Conservation (phyloP, 768 basidiomycete species). For the Boletus rufocinnamomeus region DNA sequence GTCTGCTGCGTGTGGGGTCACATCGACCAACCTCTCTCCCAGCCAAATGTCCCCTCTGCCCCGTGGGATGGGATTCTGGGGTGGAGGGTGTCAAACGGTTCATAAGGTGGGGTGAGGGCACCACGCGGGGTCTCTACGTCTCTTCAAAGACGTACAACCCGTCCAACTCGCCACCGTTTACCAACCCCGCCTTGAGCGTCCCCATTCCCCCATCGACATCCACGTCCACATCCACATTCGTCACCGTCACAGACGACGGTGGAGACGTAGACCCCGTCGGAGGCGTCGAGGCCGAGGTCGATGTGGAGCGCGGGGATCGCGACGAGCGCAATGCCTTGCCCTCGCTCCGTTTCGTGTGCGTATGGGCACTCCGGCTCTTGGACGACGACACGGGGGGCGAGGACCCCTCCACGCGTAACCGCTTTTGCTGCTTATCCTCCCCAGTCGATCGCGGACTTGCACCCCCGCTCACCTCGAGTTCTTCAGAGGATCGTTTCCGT, state of each 20-base stretch:
- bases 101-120: neutral
- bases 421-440: conserved; percentile 30
- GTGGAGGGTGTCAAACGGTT: conserved; percentile 3
- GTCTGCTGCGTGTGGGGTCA: neutral
- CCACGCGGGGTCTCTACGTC: conserved; percentile 3
- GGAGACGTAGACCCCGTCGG: conserved; percentile 20
- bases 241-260: conserved; percentile 24
- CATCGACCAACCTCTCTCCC: neutral
- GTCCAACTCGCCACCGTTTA: conserved; percentile 34
- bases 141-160: conserved; percentile 36
- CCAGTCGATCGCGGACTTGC: conserved; percentile 13
- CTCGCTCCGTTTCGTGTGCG: neutral
- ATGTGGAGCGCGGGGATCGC: conserved; percentile 14
- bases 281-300: conserved; percentile 10
- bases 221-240: conserved; percentile 21
- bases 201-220: conserved; percentile 22
- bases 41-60: conserved; percentile 9
- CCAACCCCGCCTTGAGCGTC: conserved; percentile 29
- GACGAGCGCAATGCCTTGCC: neutral
- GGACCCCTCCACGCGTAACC: conserved; percentile 29
- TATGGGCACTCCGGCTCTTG: neutral
- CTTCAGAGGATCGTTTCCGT: conserved; percentile 54
- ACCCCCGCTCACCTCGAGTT: conserved; percentile 37
- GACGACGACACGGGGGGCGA: conserved; percentile 1
- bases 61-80: neutral